Evolutionary conservation across 2,329 filamentous ascomycete species (phyloP).

Genomic region (Aspergillus luchuensis): DNA sequence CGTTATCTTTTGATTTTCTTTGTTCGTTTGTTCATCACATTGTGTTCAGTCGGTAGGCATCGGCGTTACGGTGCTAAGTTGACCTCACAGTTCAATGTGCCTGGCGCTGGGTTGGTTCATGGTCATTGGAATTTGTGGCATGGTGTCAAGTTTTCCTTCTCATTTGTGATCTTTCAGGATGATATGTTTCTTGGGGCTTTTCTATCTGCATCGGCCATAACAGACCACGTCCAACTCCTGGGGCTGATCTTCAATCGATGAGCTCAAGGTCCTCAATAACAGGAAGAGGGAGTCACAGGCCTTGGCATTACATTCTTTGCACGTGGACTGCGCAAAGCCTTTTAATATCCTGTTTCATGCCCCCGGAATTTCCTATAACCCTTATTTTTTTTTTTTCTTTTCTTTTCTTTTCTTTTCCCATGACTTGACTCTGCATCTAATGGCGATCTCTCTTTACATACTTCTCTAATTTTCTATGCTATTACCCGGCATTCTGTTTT

Average conservation of each 20-base stretch:
- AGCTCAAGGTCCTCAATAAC: constrained; percentile 18
- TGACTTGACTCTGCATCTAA: constrained; percentile 12
- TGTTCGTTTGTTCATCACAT: constrained; percentile 19
- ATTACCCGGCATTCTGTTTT: not conserved
- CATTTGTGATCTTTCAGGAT: constrained; percentile 11
- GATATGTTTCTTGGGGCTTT: constrained; percentile 15
- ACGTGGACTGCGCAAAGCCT: constrained; percentile 24
- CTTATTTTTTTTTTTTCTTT: constrained; percentile 12
- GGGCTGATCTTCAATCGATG: constrained; percentile 16
- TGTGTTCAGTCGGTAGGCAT: constrained; percentile 22
- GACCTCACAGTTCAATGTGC: constrained; percentile 17
- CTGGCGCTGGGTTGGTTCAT: constrained; percentile 27
- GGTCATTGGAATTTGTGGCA: constrained; percentile 22
- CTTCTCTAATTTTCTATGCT: not conserved
- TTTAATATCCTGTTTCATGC: constrained; percentile 25
- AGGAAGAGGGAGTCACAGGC: constrained; percentile 25
- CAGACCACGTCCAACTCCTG: constrained; percentile 8
- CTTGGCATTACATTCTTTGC: constrained; percentile 21
- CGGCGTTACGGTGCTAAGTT: constrained; percentile 25
- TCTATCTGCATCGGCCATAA: constrained; percentile 21
- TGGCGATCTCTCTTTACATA: constrained; percentile 6
- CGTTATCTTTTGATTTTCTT: constrained; percentile 18
- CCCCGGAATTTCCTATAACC: constrained; percentile 1
- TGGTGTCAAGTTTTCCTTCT: constrained; percentile 19
- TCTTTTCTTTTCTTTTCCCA: constrained; percentile 5